These are phyloP conservation scores for Psilocybe tampanensis DNA, from an alignment of 768 basidiomycete species.

Conservation along the genomic window DNA sequence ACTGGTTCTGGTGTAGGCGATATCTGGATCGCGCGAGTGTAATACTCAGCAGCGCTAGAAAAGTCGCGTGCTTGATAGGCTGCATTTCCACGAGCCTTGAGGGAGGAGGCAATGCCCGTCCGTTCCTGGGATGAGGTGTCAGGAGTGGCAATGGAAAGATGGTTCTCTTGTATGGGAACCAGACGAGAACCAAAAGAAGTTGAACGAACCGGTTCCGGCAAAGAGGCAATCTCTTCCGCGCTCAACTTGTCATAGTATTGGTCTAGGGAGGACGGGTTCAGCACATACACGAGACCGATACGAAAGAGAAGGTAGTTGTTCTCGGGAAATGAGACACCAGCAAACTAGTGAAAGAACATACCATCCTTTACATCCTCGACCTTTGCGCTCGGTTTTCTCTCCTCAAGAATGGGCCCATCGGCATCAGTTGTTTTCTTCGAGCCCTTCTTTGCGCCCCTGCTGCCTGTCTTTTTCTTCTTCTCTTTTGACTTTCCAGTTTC, in stretches of 20 bases:
- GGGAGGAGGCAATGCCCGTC: conserved; percentile 55
- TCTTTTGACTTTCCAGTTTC: conserved; percentile 47
- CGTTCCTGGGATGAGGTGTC: conserved; percentile 54
- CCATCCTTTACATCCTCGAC: conserved; percentile 14
- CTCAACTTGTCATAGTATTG: conserved; percentile 47
- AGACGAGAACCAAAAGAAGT: too few species aligned
- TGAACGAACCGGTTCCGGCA: conserved; percentile 60
- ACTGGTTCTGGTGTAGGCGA: conserved; percentile 85
- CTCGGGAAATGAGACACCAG: neutral
- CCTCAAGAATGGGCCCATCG: conserved; percentile 81
- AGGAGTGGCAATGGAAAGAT: neutral
- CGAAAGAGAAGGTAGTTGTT: neutral
- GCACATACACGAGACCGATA: neutral
- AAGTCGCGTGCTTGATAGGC: conserved; percentile 70
- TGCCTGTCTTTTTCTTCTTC: conserved; percentile 43
- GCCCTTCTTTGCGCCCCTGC: conserved; percentile 42
- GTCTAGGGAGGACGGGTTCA: neutral
- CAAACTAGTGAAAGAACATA: neutral
- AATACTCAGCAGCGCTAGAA: conserved; percentile 58
- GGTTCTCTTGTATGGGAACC: neutral
- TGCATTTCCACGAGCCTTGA: conserved; percentile 73
- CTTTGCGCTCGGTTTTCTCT: conserved; percentile 45
- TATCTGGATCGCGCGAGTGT: conserved; percentile 75
- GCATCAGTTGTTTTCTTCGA: conserved; percentile 37
- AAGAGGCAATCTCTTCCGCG: conserved; percentile 54